A percentile compares a stretch with the other conserved stretches of the same genome.
These are phyloP conservation scores for Boletus sp. DNA, from an alignment of 768 basidiomycete species.

Conservation along the genomic window DNA sequence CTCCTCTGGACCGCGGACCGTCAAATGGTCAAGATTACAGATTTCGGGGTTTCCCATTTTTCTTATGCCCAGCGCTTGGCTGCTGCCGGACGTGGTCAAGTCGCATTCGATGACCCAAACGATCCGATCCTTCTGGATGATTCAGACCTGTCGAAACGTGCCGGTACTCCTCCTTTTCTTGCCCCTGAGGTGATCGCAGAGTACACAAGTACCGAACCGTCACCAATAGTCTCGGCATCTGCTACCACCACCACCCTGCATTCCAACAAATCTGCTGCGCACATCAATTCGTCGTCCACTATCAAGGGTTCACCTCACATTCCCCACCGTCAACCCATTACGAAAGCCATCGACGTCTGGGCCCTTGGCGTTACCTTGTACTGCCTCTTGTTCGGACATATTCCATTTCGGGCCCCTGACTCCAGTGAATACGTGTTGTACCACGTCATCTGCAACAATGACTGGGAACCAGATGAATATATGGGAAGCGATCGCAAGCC, in stretches of 20 bases:
- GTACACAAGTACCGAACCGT: constrained; percentile 39
- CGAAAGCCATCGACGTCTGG: constrained; percentile 97
- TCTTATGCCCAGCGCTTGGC: constrained; percentile 84
- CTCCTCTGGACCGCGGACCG: constrained; percentile 88
- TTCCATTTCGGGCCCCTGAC: constrained; percentile 68
- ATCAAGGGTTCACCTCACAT: constrained; percentile 25
- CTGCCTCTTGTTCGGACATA: constrained; percentile 85
- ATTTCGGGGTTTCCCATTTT: constrained; percentile 97
- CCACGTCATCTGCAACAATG: constrained; percentile 70
- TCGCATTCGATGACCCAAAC: constrained; percentile 42
- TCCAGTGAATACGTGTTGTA: constrained; percentile 76
- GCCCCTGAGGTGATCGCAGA: constrained; percentile 93
- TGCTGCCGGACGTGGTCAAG: constrained; percentile 46
- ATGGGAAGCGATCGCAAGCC: constrained; percentile 73
- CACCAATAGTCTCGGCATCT: constrained; percentile 32
- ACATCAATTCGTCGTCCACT: constrained; percentile 31
- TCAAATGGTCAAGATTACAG: constrained; percentile 91
- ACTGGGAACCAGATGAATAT: constrained; percentile 62
- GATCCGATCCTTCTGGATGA: constrained; percentile 79
- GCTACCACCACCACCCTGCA: constrained; percentile 32
- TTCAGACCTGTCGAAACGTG: constrained; percentile 82
- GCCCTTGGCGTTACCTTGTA: constrained; percentile 95
- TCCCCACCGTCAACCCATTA: constrained; percentile 54
- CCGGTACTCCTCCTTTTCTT: constrained; percentile 94
- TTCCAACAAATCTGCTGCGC: constrained; percentile 28